Evolutionary conservation across 805 yeast species (phyloP), one percentile per base, ranked within the genome.

Genomic region (Lachancea waltii): DNA sequence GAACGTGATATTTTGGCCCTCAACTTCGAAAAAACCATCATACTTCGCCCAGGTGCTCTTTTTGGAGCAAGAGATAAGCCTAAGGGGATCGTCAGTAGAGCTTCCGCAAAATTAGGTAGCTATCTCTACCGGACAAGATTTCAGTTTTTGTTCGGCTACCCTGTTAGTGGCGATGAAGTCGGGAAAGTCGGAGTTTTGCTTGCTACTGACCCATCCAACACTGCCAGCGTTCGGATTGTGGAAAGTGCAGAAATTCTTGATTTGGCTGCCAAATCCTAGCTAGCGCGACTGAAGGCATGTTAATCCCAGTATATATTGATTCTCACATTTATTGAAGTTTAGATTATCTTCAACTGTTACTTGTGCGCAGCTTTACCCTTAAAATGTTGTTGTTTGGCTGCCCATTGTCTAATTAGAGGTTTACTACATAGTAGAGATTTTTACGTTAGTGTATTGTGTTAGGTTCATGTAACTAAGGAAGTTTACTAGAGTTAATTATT

Each of bases 41-140:
- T 87, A 44, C 58, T 87, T 40, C 71, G 85, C 51, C 96, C 96
- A 0, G 95, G 95, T 10, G 57, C 67, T 1, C 63, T 86, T 25
- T 49, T 84, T 5, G 95, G 95, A 4, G 71, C 73, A 20, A 67
- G 95, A 50, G 68, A 63, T 13, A 43, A 32, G 3, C 38, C 44
- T 6, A 70, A 67, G 37, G 75, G 73, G 0, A 47, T 62, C 3
- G 54, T 54, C 4, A 68, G 64, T 39, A 51, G 44, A 10, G 2
- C 62, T 1, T 56, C 54, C 10, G 61, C 54, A 10, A 58, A 47
- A 2, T 14, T 74, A 11, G 68, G 68, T 31, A 33, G 44, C 2
- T 40, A 46, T 33, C 15, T 62, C 8, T 63, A 67, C 43, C 58
- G 64, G 32, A 57, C 73, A 2, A 40, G 53, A 21, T 30, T 65